phyloP scores from a whole-genome alignment of 2,329 filamentous ascomycete species.

The Aspergillus sp. region DNA sequence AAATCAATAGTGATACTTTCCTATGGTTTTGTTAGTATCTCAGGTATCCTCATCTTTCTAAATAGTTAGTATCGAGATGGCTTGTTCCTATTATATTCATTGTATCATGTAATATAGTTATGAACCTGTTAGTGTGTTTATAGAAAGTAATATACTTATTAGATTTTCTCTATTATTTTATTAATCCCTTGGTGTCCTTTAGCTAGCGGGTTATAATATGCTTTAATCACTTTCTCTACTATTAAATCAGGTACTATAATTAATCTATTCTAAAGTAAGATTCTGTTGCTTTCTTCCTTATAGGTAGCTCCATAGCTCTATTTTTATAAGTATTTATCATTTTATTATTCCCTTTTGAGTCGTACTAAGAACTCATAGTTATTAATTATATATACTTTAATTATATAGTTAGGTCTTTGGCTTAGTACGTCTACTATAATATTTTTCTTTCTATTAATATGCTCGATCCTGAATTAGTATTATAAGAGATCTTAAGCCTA shows the following conservation, averaged over 20 bases:
- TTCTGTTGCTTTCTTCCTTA: not conserved
- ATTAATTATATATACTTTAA: not conserved
- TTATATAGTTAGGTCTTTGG: too few relatives aligned
- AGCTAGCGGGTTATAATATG: not conserved
- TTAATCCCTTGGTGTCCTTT: not conserved
- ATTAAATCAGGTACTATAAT: not conserved
- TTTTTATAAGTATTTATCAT: not conserved
- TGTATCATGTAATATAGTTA: slow-evolving; percentile 4
- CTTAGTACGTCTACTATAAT: too few relatives aligned
- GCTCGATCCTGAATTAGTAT: too few relatives aligned
- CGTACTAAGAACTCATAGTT: not conserved
- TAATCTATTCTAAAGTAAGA: not conserved
- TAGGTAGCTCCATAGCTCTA: not conserved
- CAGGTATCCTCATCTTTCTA: not conserved
- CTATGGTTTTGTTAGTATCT: slow-evolving; percentile 4
- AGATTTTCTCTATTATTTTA: not conserved
- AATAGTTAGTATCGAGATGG: not conserved
- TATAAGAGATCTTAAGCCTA: too few relatives aligned
- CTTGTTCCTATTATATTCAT: slow-evolving; percentile 1
- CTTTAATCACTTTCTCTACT: not conserved
- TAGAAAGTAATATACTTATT: not conserved
- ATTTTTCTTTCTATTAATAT: too few relatives aligned
- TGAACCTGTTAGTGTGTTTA: slow-evolving; percentile 7
- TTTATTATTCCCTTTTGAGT: not conserved
- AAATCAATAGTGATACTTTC: not conserved